Conservation (phyloP, 106 monocot genomes). For the Dactylorhiza incarnata region DNA sequence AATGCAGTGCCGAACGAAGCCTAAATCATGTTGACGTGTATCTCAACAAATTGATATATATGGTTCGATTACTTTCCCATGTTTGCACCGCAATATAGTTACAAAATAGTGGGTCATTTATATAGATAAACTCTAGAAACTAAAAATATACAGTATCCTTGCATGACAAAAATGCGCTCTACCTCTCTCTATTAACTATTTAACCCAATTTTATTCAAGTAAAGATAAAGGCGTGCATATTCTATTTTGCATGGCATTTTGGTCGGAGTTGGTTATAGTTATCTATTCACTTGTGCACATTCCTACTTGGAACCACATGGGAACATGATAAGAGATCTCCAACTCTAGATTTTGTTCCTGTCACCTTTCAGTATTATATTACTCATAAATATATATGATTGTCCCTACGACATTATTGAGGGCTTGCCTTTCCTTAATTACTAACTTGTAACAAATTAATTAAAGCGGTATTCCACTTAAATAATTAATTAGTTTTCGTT, state of each 20-base stretch:
- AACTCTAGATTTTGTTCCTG: conserved; percentile 23
- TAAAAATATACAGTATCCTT: too few species aligned
- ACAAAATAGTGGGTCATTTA: too few species aligned
- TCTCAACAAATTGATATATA: too few species aligned
- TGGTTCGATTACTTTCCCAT: too few species aligned
- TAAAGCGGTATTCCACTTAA: background rate
- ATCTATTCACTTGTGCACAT: background rate
- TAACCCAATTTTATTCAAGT: background rate
- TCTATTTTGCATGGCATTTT: background rate
- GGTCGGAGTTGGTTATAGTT: conserved; percentile 1
- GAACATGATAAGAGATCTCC: conserved; percentile 21
- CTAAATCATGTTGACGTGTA: too few species aligned
- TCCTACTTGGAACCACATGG: conserved; percentile 6
- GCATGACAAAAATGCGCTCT: too few species aligned
- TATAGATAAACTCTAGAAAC: too few species aligned
- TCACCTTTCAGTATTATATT: conserved; percentile 3
- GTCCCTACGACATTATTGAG: background rate
- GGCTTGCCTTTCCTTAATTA: background rate
- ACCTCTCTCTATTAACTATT: background rate
- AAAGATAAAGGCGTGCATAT: background rate
- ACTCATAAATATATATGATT: background rate
- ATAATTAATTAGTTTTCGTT: too few species aligned
- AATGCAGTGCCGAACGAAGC: too few species aligned
- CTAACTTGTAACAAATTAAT: background rate
- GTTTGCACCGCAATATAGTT: too few species aligned